These are phyloP conservation scores for Bassia scoparia DNA, from an alignment of 148 eudicot species.

Conservation along the genomic window DNA sequence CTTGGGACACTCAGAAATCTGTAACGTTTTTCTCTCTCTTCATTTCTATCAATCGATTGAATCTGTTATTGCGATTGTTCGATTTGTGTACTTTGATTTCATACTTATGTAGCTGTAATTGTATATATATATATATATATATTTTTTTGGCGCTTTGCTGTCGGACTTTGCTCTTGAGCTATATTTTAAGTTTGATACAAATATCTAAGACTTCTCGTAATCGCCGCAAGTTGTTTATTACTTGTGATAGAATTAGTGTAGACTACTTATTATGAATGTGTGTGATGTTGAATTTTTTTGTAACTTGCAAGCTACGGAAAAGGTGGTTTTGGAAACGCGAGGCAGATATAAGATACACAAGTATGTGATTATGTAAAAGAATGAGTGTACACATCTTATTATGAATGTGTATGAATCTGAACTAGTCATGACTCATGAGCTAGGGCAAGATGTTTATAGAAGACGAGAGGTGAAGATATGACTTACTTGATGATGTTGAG, in stretches of 20 bases:
- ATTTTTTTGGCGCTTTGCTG: not conserved
- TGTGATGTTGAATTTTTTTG: not conserved
- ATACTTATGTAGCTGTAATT: not conserved
- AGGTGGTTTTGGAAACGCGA: not conserved
- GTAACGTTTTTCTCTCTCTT: constrained; percentile 30
- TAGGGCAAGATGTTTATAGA: not conserved
- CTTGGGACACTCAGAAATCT: constrained; percentile 64
- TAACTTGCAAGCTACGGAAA: not conserved
- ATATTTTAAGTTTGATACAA: too few species aligned
- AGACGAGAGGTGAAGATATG: not conserved
- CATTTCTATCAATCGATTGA: not conserved
- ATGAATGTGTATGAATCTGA: not conserved
- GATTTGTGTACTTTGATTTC: not conserved
- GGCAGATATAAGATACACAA: too few species aligned
- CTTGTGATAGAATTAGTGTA: not conserved
- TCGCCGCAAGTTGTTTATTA: too few species aligned
- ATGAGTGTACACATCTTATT: not conserved
- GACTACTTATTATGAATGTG: not conserved
- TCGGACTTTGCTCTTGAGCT: not conserved
- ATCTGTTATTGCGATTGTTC: not conserved
- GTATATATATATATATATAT: not conserved
- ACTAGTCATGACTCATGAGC: not conserved
- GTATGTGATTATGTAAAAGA: not conserved
- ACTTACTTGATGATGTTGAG: not conserved
- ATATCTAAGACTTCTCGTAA: too few species aligned